Base-by-base conservation (phyloP, 2,329 filamentous ascomycete genomes). In the Fusarium algeriense region DNA sequence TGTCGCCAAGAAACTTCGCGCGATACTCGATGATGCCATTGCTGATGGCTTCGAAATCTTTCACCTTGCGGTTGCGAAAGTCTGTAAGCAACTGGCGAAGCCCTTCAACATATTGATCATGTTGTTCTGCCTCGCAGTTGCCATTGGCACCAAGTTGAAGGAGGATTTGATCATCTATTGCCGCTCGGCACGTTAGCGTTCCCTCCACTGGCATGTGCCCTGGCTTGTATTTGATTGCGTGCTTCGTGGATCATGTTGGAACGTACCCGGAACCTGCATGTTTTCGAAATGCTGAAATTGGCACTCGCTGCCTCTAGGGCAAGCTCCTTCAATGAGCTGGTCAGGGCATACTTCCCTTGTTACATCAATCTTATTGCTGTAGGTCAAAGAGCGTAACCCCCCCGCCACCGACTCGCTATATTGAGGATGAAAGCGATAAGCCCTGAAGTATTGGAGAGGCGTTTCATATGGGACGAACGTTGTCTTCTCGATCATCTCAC, bases 341-440 rank as follows among this genome's bases (percentile, higher is more conserved):
- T 89, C 91, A 40, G 90, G 91, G 81, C 96, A 99, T 52, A 98
- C 78, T 68, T 89, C 88, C 74, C 88, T 90, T 67, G 89, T 86
- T 28, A 90, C 86, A 79, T 98, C 90, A 81, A 99, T 97, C 74
- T 91, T 91, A 81, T 97, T 93, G 83, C 93, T 98, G 83, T 95
- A 98, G 45, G 95, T 98, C 84, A 97, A 86, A 71, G 96, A 98
- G 78, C 92, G 91, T 78, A 94, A 91, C 45, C 95, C 95, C 69
- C 91, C 92, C 60, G 89, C 80, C 62, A 97, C 90, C 61, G 89
- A 84, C 53, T 91, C 81, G 71, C 86, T 84, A 82, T 91, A 98
- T 55, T 88, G 85, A 35, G 93, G 93, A 78, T 98, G 95, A 79
- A 95, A 98, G 74, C 95, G 93, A 82, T 93, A 99, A 40, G 93